Evolutionary conservation across 2,329 filamentous ascomycete species (phyloP).

Genomic region (Blumeria hordei): DNA sequence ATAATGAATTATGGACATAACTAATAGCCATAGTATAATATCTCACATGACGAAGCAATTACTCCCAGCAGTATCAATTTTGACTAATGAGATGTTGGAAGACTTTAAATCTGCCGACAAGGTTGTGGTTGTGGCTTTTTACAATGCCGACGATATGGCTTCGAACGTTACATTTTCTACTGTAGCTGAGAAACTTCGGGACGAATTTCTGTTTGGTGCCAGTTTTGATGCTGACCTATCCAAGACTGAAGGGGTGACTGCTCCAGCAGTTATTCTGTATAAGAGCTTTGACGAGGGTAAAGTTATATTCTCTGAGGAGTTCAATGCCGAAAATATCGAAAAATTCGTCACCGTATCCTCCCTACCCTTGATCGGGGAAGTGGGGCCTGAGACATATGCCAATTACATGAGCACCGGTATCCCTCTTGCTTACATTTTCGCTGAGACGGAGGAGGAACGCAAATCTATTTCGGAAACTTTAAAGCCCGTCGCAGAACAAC

Average conservation of each 20-base stretch:
- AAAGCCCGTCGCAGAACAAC: constrained; percentile 70
- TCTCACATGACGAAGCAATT: constrained; percentile 98
- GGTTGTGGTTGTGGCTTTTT: constrained; percentile 79
- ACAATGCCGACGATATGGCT: constrained; percentile 55
- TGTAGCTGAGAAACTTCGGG: constrained; percentile 52
- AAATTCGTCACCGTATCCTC: constrained; percentile 65
- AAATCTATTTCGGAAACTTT: constrained; percentile 50
- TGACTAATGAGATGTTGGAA: constrained; percentile 62
- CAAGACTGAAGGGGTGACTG: constrained; percentile 70
- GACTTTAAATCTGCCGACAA: constrained; percentile 98
- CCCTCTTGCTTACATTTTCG: constrained; percentile 93
- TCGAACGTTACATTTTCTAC: constrained; percentile 62
- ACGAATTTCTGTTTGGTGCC: constrained; percentile 80
- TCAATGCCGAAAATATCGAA: constrained; percentile 57
- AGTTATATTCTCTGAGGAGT: constrained; percentile 56
- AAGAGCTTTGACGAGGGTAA: constrained; percentile 97
- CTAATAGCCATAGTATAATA: constrained; percentile 24
- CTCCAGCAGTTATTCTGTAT: constrained; percentile 78
- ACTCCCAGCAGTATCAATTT: constrained; percentile 66
- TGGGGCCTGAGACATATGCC: constrained; percentile 90
- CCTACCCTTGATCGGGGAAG: constrained; percentile 80
- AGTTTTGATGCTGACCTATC: constrained; percentile 65
- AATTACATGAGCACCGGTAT: constrained; percentile 83
- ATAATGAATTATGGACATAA: background rate
- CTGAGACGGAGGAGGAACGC: constrained; percentile 78